Conservation (phyloP, 139 green algal genomes). For the Nannochloris sp. region DNA sequence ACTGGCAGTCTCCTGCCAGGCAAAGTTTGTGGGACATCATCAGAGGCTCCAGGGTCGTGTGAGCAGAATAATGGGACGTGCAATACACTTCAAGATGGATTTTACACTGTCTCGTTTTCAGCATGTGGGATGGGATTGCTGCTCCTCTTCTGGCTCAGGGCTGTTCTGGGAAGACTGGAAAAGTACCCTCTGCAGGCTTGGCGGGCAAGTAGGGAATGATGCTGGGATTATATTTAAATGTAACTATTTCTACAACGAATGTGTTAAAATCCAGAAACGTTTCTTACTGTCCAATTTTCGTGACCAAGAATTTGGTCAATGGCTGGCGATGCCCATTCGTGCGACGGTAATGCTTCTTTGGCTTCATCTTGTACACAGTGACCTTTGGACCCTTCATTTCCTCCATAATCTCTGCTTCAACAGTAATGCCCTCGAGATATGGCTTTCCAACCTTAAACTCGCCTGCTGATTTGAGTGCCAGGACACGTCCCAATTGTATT, state of each 20-base stretch:
- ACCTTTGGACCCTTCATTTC: slow-evolving; percentile 82
- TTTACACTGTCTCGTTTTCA: slow-evolving; percentile 48
- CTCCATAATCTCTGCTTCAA: slow-evolving; percentile 85
- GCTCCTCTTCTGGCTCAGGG: slow-evolving; percentile 31
- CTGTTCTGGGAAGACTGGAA: slow-evolving; percentile 33
- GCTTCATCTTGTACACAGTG: slow-evolving; percentile 85
- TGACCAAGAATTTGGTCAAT: slow-evolving; percentile 84
- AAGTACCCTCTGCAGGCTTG: slow-evolving; percentile 32
- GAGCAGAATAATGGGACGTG: slow-evolving; percentile 26
- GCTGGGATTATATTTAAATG: not conserved
- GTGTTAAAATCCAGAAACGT: not conserved
- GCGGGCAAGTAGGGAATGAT: slow-evolving; percentile 14
- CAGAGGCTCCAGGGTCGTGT: not conserved
- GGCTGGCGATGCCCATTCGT: slow-evolving; percentile 71
- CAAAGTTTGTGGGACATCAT: not conserved
- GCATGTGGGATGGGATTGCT: slow-evolving; percentile 32
- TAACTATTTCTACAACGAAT: slow-evolving; percentile 3
- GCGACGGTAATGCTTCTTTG: slow-evolving; percentile 87
- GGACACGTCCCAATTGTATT: slow-evolving; percentile 79
- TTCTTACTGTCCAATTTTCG: slow-evolving; percentile 48
- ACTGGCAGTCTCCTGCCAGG: not conserved
- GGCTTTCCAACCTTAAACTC: slow-evolving; percentile 72
- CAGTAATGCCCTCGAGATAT: slow-evolving; percentile 71
- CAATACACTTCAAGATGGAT: slow-evolving; percentile 48
- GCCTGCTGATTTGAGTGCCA: slow-evolving; percentile 72